Base-by-base conservation (phyloP, 768 basidiomycete species). In the Trametopsis cervina region DNA sequence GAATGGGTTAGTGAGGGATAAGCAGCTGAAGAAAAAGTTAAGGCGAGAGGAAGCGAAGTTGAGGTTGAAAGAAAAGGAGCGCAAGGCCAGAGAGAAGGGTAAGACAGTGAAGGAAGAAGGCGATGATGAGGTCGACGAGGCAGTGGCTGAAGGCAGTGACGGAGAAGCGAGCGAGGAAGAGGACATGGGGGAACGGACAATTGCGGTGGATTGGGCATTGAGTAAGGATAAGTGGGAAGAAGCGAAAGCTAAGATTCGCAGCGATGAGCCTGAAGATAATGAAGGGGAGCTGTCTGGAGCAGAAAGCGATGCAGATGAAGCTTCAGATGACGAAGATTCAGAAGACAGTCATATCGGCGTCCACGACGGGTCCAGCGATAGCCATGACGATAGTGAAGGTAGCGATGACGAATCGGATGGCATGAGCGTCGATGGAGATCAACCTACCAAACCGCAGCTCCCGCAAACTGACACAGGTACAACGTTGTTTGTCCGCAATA, bases 121-220 rank as follows among this genome's bases (percentile, higher is more conserved):
- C 62, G 54, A 54, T 57, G 46, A 64, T 59, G 55, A 66, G 62
- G n/a, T n/a, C n/a, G n/a, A n/a, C n/a, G n/a, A n/a, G n/a, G n/a
- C n/a, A n/a, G n/a, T n/a, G n/a, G 54, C 58, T 58, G 49, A 63
- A 52, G 55, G 63, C 55, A 50, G 63, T 53, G 58, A 60, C 42
- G 68, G 65, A 17, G 68, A 71, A 51, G 62, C 66, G 27, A 61
- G 64, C 42, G 63, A 64, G 44, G 64, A 65, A 17, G 68, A 60
- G 12, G 52, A 40, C 21, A 44, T 17, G 0, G 67, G 63, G 1
- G 80, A 77, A 59, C 72, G 92, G 44, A 69, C 80, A 13, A 88
- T 95, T 33, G 91, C 92, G 5, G 95, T 98, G 22, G 94, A 97
- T 69, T 97, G 92, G 90, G 95, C 93, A 3, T 65, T 97, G 62